These are phyloP conservation scores for Coniochaeta sp. DNA, from an alignment of 2,329 filamentous ascomycete genomes.

Conservation along the genomic window DNA sequence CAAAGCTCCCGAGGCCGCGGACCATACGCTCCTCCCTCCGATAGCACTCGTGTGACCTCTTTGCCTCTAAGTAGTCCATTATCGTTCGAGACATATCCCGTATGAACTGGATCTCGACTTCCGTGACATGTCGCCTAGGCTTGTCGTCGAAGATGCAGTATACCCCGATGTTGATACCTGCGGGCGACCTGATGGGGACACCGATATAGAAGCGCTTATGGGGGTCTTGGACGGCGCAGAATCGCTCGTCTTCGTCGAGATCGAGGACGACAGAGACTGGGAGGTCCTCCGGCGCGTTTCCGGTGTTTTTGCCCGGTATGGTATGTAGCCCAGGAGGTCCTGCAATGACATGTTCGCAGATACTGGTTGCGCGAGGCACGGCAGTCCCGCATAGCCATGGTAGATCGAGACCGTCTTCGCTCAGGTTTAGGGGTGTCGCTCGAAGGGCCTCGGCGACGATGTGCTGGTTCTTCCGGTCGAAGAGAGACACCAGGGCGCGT, in stretches of 20 bases:
- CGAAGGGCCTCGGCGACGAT: slow-evolving; percentile 44
- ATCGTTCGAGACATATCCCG: slow-evolving; percentile 20
- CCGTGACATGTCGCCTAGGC: slow-evolving; percentile 17
- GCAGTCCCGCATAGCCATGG: slow-evolving; percentile 21
- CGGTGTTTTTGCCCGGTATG: slow-evolving; percentile 4
- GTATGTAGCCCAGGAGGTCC: slow-evolving; percentile 3
- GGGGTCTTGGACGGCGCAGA: slow-evolving; percentile 15
- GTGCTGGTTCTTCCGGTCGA: slow-evolving; percentile 39
- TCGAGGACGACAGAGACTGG: slow-evolving; percentile 27
- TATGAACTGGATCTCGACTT: slow-evolving; percentile 19
- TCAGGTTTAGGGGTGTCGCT: slow-evolving; percentile 25
- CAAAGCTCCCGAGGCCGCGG: slow-evolving; percentile 17
- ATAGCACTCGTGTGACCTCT: slow-evolving; percentile 17
- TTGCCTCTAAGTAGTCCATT: slow-evolving; percentile 28
- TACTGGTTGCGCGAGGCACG: slow-evolving; percentile 19
- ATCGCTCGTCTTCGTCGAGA: slow-evolving; percentile 22
- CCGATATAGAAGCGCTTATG: slow-evolving; percentile 30
- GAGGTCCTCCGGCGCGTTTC: slow-evolving; percentile 10
- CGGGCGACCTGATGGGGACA: slow-evolving; percentile 30
- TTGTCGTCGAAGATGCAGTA: slow-evolving; percentile 26
- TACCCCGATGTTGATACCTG: slow-evolving; percentile 35
- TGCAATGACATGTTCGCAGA: slow-evolving; percentile 23
- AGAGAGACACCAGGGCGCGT: slow-evolving; percentile 41
- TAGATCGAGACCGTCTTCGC: slow-evolving; percentile 10
- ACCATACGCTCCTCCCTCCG: slow-evolving; percentile 28